Percentiles rank a stretch among this genome's conserved stretches.
phyloP scores from a whole-genome alignment of 2,329 filamentous ascomycete genomes.

The Dactylellina drechsleri region DNA sequence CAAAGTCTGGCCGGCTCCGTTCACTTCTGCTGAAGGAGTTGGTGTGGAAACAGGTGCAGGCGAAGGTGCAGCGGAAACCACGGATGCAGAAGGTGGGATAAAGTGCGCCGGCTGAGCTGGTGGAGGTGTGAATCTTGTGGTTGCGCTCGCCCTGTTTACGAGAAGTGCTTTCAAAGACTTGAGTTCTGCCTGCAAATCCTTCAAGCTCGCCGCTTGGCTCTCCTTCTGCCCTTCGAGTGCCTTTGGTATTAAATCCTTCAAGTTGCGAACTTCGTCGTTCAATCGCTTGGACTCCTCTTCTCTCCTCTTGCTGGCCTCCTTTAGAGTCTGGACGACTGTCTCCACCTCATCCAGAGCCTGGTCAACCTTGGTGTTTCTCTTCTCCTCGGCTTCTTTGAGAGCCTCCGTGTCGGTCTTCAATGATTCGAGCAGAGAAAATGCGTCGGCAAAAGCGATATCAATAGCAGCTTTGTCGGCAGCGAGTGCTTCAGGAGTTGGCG shows the following conservation, averaged over 20 bases:
- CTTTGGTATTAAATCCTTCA: constrained; percentile 87
- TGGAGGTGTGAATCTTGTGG: constrained; percentile 59
- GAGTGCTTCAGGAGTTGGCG: constrained; percentile 90
- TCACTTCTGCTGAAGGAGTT: constrained; percentile 28
- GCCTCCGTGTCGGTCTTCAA: constrained; percentile 87
- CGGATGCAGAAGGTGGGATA: constrained; percentile 57
- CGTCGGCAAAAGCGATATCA: constrained; percentile 91
- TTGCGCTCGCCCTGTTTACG: constrained; percentile 68
- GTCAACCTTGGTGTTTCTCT: constrained; percentile 84
- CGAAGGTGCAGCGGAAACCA: constrained; percentile 29
- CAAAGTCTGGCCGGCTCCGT: constrained; percentile 48
- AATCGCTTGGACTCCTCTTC: constrained; percentile 89
- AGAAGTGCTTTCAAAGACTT: constrained; percentile 92
- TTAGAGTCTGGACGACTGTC: constrained; percentile 80
- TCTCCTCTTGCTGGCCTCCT: constrained; percentile 79
- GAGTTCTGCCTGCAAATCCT: constrained; percentile 86
- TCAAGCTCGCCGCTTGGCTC: constrained; percentile 79
- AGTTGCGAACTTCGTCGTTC: constrained; percentile 81
- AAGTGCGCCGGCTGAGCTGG: constrained; percentile 59
- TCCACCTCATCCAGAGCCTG: constrained; percentile 84
- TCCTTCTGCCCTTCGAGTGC: constrained; percentile 89
- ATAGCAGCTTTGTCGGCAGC: constrained; percentile 94
- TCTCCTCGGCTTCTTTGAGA: constrained; percentile 85
- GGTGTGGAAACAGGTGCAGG: constrained; percentile 55
- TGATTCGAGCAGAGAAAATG: constrained; percentile 91